Conservation (phyloP, 129 eudicot genomes). For the Pseudognaphalium luteoalbum region DNA sequence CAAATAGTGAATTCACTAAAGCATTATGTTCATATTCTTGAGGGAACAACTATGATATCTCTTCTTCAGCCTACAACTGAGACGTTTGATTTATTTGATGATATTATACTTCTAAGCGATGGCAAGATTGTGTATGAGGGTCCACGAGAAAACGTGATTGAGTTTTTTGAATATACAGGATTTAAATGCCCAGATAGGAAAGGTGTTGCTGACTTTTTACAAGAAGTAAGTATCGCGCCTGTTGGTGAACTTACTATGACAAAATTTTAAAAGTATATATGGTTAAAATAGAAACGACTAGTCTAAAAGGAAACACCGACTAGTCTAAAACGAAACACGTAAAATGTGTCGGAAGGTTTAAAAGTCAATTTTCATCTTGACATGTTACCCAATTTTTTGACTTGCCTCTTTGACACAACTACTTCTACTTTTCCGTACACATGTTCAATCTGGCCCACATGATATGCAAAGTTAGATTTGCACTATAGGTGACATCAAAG, state of each 20-base stretch:
- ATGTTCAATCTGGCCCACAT: background rate
- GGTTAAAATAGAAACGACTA: too few species aligned
- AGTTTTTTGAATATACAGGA: slow-evolving; percentile 56
- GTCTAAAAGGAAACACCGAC: too few species aligned
- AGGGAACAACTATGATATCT: slow-evolving; percentile 64
- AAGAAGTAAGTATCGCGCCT: slow-evolving; percentile 45
- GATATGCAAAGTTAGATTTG: slow-evolving; percentile 4
- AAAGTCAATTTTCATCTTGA: too few species aligned
- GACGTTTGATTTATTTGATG: slow-evolving; percentile 68
- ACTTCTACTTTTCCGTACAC: background rate
- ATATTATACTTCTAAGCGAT: slow-evolving; percentile 64
- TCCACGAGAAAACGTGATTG: slow-evolving; percentile 65
- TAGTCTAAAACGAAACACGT: too few species aligned
- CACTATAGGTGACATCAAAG: slow-evolving; percentile 64
- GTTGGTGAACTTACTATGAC: background rate
- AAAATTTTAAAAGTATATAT: too few species aligned
- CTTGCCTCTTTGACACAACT: too few species aligned
- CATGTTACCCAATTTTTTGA: too few species aligned
- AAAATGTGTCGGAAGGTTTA: too few species aligned
- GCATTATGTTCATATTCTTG: slow-evolving; percentile 59
- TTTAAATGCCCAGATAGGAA: slow-evolving; percentile 64
- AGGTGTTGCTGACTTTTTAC: slow-evolving; percentile 67
- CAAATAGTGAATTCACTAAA: slow-evolving; percentile 54
- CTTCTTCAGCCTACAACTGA: slow-evolving; percentile 85
- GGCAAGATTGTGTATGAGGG: slow-evolving; percentile 75